A percentile compares a stretch with the other conserved stretches of the same genome.
phyloP scores from a whole-genome alignment of 768 basidiomycete species.

The Calvatia gigantea region DNA sequence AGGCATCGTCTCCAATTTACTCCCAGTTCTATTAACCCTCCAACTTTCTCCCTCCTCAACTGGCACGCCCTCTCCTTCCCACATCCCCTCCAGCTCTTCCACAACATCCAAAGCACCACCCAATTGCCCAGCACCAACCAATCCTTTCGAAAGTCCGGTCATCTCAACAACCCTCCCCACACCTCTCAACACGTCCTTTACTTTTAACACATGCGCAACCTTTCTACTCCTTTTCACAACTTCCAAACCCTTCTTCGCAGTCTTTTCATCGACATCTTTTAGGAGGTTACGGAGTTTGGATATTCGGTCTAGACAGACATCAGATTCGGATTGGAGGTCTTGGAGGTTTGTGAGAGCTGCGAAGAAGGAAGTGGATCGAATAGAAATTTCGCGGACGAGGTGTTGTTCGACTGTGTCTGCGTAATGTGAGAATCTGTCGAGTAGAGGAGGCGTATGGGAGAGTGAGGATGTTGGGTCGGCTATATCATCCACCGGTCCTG shows the following conservation, averaged over 20 bases:
- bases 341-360: constrained; percentile 93
- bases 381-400: constrained; percentile 87
- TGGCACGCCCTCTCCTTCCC: constrained; percentile 35
- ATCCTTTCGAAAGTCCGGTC: constrained; percentile 60
- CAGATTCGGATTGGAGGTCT: constrained; percentile 86
- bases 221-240: constrained; percentile 65
- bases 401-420: constrained; percentile 94
- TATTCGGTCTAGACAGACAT: constrained; percentile 76
- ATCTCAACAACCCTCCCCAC: constrained; percentile 76
- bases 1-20: too few species aligned
- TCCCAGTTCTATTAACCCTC: too few species aligned
- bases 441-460: constrained; percentile 66
- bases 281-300: constrained; percentile 67
- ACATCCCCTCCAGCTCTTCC: constrained; percentile 61
- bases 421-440: constrained; percentile 89
- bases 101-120: constrained; percentile 76
- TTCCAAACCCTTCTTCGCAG: constrained; percentile 76
- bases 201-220: constrained; percentile 53
- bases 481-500: constrained; percentile 21
- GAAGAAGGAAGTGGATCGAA: constrained; percentile 92
- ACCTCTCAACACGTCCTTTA: constrained; percentile 60
- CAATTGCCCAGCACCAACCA: constrained; percentile 89
- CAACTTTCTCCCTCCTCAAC: too few species aligned
- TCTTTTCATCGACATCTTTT: constrained; percentile 69
- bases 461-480: constrained; percentile 55